Evolutionary conservation across 2,329 filamentous ascomycete species (phyloP).

Genomic region (Blastomyces percursus): DNA sequence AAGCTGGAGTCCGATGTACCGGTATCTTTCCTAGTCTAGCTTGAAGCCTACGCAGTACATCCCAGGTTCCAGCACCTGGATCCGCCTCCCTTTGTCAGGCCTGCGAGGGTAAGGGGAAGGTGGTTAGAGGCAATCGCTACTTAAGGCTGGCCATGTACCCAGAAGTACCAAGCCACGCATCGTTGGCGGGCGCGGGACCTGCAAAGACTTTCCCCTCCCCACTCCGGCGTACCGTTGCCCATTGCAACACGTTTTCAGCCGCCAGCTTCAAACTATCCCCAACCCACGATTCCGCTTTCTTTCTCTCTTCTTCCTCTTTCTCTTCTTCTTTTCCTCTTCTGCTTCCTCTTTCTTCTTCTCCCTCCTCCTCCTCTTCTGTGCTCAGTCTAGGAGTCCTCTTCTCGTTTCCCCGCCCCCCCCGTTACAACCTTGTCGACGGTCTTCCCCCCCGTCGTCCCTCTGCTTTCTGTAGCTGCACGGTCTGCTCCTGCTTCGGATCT

Average conservation of each 20-base stretch:
- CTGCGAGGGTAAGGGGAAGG: neutral
- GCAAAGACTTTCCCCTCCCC: slow-evolving; percentile 6
- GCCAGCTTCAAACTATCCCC: slow-evolving; percentile 1
- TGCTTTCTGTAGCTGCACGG: slow-evolving; percentile 5
- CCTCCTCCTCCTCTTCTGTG: slow-evolving; percentile 15
- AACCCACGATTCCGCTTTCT: slow-evolving; percentile 3
- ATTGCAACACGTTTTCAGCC: slow-evolving; percentile 15
- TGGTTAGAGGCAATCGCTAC: neutral
- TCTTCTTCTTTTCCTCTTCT: slow-evolving; percentile 8
- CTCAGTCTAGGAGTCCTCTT: slow-evolving; percentile 16
- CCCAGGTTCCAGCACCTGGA: neutral
- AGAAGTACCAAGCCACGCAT: neutral
- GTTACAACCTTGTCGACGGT: slow-evolving; percentile 15
- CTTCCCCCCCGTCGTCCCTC: slow-evolving; percentile 16
- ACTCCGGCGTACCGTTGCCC: slow-evolving; percentile 14
- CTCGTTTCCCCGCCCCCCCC: slow-evolving; percentile 9
- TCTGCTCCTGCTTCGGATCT: neutral
- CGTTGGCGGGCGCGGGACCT: neutral
- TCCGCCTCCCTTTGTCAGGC: neutral
- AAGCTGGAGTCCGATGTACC: neutral
- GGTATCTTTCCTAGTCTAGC: neutral
- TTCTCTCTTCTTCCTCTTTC: neutral
- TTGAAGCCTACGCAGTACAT: neutral
- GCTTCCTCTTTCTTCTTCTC: slow-evolving; percentile 6
- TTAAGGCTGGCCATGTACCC: neutral